Percentiles rank a stretch among this genome's conserved stretches.
phyloP scores from a whole-genome alignment of 176 grass and related monocot species.

The Oryza rufipogon region DNA sequence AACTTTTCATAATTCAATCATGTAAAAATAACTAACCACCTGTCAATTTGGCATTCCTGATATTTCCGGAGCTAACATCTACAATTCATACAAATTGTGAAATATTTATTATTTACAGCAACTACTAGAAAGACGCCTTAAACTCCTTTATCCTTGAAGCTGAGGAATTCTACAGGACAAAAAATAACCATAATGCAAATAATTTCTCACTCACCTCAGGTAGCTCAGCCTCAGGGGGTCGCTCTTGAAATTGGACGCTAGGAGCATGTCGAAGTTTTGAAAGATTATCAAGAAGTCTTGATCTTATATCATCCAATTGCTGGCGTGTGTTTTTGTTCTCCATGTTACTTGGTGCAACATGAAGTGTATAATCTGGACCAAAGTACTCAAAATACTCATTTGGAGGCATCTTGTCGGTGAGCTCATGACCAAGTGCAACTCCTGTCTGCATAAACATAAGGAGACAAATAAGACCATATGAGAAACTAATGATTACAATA shows the following conservation, averaged over 20 bases:
- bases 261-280: conserved; percentile 90
- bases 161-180: conserved; percentile 25
- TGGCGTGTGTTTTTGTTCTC: conserved; percentile 76
- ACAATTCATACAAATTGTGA: neutral
- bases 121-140: neutral
- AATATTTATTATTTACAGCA: neutral
- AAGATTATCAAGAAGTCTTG: conserved; percentile 90
- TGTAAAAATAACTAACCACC: neutral
- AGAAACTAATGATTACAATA: neutral
- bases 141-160: neutral
- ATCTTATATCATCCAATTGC: conserved; percentile 89
- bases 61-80: neutral
- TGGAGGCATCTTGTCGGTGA: conserved; percentile 82
- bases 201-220: conserved; percentile 67
- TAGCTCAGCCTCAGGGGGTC: conserved; percentile 84
- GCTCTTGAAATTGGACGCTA: conserved; percentile 97
- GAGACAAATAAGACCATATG: neutral
- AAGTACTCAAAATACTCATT: conserved; percentile 86
- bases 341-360: conserved; percentile 88
- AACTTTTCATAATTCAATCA: neutral
- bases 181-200: neutral
- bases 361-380: conserved; percentile 79
- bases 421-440: conserved; percentile 84
- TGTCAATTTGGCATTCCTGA: neutral
- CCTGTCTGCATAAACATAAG: conserved; percentile 64